Percentiles rank a stretch among this genome's conserved stretches.
Conservation (phyloP, 805 yeast species). For the Yarrowia phangngaensis region DNA sequence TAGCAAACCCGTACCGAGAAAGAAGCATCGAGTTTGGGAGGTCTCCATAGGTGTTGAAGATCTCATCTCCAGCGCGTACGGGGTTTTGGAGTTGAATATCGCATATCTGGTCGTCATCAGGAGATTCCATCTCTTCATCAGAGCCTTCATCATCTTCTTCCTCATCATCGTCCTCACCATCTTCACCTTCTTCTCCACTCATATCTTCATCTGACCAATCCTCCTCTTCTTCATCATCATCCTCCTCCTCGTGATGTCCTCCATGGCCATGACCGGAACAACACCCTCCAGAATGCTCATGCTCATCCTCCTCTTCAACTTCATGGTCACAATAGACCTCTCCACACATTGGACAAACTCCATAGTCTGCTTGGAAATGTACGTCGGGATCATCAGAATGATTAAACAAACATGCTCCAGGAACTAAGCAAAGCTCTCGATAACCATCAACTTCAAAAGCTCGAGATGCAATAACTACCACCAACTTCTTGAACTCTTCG, state of each 20-base stretch:
- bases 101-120: too few species aligned
- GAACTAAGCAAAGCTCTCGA: constrained; percentile 74
- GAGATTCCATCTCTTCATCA: constrained; percentile 40
- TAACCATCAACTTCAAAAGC: constrained; percentile 77
- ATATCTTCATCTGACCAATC: constrained; percentile 27
- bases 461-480: constrained; percentile 50
- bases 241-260: constrained; percentile 29
- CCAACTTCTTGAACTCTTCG: constrained; percentile 28
- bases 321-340: constrained; percentile 45
- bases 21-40: constrained; percentile 61
- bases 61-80: constrained; percentile 52
- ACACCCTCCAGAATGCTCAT: constrained; percentile 24
- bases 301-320: constrained; percentile 27
- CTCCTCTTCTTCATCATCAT: constrained; percentile 30
- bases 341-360: constrained; percentile 55
- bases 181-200: constrained; percentile 28
- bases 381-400: constrained; percentile 63
- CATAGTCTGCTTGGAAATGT: constrained; percentile 57
- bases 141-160: constrained; percentile 33
- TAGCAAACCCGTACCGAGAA: constrained; percentile 75
- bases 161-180: constrained; percentile 31
- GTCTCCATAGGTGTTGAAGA: constrained; percentile 82
- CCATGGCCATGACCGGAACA: constrained; percentile 31
- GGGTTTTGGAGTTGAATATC: constrained; percentile 53
- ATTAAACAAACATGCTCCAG: constrained; percentile 87